These are phyloP conservation scores for Candida pseudocylindracea DNA, from an alignment of 1,139 yeast genomes.

Conservation along the genomic window DNA sequence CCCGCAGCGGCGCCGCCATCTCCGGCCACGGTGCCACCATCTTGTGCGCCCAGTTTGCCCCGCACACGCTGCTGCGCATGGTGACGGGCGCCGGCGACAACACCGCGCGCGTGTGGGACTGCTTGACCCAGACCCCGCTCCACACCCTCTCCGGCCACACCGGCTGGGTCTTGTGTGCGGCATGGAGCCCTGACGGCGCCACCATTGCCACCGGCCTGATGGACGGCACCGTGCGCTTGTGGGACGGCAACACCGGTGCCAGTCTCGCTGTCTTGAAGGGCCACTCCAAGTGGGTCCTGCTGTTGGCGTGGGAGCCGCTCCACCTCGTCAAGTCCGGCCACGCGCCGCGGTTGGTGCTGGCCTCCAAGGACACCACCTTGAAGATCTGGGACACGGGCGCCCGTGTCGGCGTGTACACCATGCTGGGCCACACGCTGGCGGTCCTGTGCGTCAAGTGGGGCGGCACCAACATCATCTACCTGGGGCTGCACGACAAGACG, in stretches of 20 bases:
- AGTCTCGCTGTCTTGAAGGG: slow-evolving; percentile 49
- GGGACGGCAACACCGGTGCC: slow-evolving; percentile 67
- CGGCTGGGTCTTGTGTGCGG: slow-evolving; percentile 88
- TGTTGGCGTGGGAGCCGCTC: slow-evolving; percentile 85
- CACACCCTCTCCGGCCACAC: slow-evolving; percentile 65
- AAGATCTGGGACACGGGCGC: slow-evolving; percentile 79
- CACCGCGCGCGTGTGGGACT: slow-evolving; percentile 97
- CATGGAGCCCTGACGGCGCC: slow-evolving; percentile 86
- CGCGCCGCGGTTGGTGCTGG: slow-evolving; percentile 58
- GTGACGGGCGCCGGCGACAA: slow-evolving; percentile 95
- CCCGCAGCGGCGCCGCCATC: slow-evolving; percentile 80
- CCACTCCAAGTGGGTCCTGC: slow-evolving; percentile 76
- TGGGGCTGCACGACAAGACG: slow-evolving; percentile 90
- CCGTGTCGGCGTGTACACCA: slow-evolving; percentile 41
- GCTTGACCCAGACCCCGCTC: slow-evolving; percentile 83
- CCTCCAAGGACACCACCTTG: slow-evolving; percentile 81
- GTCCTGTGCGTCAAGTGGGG: slow-evolving; percentile 97
- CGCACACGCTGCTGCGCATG: slow-evolving; percentile 66
- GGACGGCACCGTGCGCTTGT: slow-evolving; percentile 74
- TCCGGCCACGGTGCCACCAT: slow-evolving; percentile 93
- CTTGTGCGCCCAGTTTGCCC: slow-evolving; percentile 83
- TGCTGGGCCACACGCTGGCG: slow-evolving; percentile 76
- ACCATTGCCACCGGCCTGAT: slow-evolving; percentile 89
- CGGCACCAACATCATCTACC: slow-evolving; percentile 65
- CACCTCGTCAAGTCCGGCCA: slow-evolving; percentile 51